Evolutionary conservation across 2,329 filamentous ascomycete genomes (phyloP), one percentile per base, ranked within the genome.

Genomic region (Ceratocystis eucalypticola): DNA sequence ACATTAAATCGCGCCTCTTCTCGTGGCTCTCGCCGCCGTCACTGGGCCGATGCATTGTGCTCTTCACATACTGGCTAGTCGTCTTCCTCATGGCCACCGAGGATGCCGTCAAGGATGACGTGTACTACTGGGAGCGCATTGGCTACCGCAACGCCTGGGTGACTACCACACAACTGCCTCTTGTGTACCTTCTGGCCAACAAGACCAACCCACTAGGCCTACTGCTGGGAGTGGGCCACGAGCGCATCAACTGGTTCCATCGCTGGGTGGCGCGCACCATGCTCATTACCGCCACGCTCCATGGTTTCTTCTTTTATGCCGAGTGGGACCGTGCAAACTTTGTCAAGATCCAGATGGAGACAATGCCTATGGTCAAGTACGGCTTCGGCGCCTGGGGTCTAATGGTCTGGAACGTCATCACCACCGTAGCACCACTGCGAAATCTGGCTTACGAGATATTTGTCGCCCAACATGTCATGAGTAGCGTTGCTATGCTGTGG

Each of bases 241-340:
- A 89, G 74, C 80, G 84, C 7, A 76, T 89, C 67, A 89, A 88
- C 72, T 89, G 87, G 87, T 74, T 89, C 64, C 87, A 90, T 71
- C 81, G 87, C 68, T 90, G 87, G 87, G 82, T 86, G 8, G 85
- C 84, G 2, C 80, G 87, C 67, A 87, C 84, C 66, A 82, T 89
- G 76, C 80, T 89, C 45, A 75, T 89, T 17, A 88, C 84, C 0
- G 83, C 83, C 1, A 85, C 85, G 0, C 79, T 89, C 2, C 87
- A 90, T 70, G 86, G 88, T 68, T 87, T 83, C 70, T 83, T 87
- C 73, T 89, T 88, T 73, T 85, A 84, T 75, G 76, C 77, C 2
- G 80, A 86, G 71, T 89, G 86, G 84, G 79, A 80, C 30, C 76
- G 77, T 10, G 80, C 83, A 65, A 81, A 83, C 67, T 83, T 87